Evolutionary conservation across 305 asterid species (phyloP), one percentile per base, ranked within the genome.

Genomic region (Fraxinus velutina): DNA sequence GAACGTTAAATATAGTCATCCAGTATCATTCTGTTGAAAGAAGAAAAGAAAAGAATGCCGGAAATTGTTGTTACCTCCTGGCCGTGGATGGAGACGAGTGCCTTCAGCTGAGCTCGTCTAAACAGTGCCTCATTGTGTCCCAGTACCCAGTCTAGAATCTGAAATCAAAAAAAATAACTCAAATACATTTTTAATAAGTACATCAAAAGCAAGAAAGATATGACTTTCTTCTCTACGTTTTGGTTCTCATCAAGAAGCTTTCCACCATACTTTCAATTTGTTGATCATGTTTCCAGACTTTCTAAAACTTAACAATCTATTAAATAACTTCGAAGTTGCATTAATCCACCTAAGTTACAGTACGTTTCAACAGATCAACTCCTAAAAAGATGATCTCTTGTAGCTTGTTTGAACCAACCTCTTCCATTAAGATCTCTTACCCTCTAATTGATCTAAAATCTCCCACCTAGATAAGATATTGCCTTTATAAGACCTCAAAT

Each of bases 31-130:
- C 32, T n/a, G 1, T 22, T 36, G 3, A 33, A 57, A 34, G 13
- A 15, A 50, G 5, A 47, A 47, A 13, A 24, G 24, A 52, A 32
- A 52, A 27, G 5, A 36, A 68, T 39, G 3, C 19, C 8, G n/a
- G 78, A 76, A 80, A 75, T 6, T 60, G 79, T 83, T 68, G 70
- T 83, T 84, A 90, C 98, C 98, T 93, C 98, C 83, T 87, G 92
- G 86, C 98, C 12, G 86, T 96, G 98, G 86, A 94, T 93, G 75
- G 97, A 90, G 85, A 94, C 98, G 68, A 94, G 95, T 78, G 93
- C 97, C 88, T 94, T 94, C 86, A 93, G 86, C 87, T 94, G 97
- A 83, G 99, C 98, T 72, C 99, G 93, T 88, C 99, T 89, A 85
- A 94, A 96, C 73, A 96, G 79, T 0, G 92, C 99, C 44, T 94